A percentile compares a stretch with the other conserved stretches of the same genome.
These are phyloP conservation scores for Styphnolobium japonicum DNA, from an alignment of 306 rosid species.

Conservation along the genomic window DNA sequence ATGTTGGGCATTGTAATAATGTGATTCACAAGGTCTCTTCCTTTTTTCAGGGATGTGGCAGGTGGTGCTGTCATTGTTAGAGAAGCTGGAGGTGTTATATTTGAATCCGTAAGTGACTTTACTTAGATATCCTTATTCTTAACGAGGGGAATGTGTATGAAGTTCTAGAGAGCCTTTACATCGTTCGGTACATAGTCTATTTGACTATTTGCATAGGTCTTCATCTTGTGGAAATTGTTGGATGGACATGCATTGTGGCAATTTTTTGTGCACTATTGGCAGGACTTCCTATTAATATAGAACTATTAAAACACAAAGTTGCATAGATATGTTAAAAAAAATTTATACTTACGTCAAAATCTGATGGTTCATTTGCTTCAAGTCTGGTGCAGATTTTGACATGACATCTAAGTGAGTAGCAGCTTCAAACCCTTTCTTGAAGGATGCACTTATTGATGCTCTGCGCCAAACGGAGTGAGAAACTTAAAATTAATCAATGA, in stretches of 20 bases:
- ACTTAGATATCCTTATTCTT: background rate
- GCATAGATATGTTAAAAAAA: background rate
- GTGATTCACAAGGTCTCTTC: conserved; percentile 15
- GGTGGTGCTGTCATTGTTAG: conserved; percentile 77
- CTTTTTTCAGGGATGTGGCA: conserved; percentile 77
- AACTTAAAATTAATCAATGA: conserved; percentile 2
- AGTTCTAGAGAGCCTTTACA: background rate
- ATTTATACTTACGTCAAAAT: background rate
- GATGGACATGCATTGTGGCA: conserved; percentile 12
- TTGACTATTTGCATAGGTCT: conserved; percentile 8
- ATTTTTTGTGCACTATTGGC: background rate
- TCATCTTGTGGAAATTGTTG: conserved; percentile 19
- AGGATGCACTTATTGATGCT: conserved; percentile 59
- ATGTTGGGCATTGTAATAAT: background rate
- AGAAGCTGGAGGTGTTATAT: conserved; percentile 86
- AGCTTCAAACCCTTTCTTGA: conserved; percentile 71
- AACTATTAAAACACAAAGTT: background rate
- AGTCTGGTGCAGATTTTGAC: conserved; percentile 79
- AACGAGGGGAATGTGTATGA: background rate
- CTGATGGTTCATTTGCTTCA: conserved; percentile 37
- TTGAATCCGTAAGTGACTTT: conserved; percentile 75
- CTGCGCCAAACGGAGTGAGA: conserved; percentile 48
- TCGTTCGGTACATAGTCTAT: background rate
- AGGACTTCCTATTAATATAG: background rate
- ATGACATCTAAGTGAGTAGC: conserved; percentile 71